Base-by-base conservation (phyloP, 169 alveolate genomes). In the Cryptosporidium parvum region DNA sequence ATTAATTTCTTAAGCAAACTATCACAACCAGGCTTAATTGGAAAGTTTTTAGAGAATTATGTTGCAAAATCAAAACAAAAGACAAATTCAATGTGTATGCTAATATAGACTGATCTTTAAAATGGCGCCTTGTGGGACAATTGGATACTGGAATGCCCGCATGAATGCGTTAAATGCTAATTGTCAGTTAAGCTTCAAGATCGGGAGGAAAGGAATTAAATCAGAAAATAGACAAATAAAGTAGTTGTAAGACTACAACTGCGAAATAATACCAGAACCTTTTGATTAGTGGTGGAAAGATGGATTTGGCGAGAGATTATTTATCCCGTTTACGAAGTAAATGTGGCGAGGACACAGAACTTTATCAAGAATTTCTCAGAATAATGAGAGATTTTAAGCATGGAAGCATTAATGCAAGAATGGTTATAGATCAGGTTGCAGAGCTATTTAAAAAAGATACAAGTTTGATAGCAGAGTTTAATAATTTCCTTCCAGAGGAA, bases 121-220 rank as follows among this genome's bases (percentile, higher is more conserved):
- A 59, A 23, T 80, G 89, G 89, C 89, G 89, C 89, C 75, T 80
- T 80, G 89, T 80, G 89, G 89, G 89, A 80, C 89, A 80, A 80
- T 59, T 65, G 89, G 89, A 80, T 80, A 59, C 89, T 80, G 75
- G 75, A 80, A 80, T 80, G 73, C 89, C 89, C 89, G 89, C 89
- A 80, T 44, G 67, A 80, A 80, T 80, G 89, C 89, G 89, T 65
- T 80, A 18, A 65, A 42, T 59, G 89, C 65, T 62, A 80, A 65
- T 62, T 80, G 89, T 80, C 89, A 80, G 89, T 80, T 80, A 39
- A 33, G 65, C 67, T 80, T 80, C 42, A 80, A 80, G 72, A 80
- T 80, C 65, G 75, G 89, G 51, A 80, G 89, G 44, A 80, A 26
- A 12, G 67, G 51, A 42, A 65, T 33, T 16, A 80, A 62, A n/a